Conservation (phyloP, 2,329 filamentous ascomycete genomes). For the Metarhizium robertsii region DNA sequence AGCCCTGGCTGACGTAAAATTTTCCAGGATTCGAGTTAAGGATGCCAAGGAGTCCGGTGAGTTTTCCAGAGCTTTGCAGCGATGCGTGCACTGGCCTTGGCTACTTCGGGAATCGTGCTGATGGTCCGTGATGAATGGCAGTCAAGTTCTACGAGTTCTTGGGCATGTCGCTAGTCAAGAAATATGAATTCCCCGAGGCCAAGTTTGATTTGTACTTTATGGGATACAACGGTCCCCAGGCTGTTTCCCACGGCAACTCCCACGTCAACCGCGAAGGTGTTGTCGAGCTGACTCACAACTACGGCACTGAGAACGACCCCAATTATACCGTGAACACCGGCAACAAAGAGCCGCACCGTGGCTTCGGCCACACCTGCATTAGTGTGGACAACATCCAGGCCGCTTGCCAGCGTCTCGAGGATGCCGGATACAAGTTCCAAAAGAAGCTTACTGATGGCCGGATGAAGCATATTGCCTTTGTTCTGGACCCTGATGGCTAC, state of each 20-base stretch:
- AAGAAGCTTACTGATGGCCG: constrained; percentile 86
- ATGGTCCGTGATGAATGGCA: constrained; percentile 15
- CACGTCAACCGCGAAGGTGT: constrained; percentile 78
- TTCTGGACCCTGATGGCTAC: constrained; percentile 77
- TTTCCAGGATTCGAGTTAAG: constrained; percentile 76
- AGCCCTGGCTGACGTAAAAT: constrained; percentile 7
- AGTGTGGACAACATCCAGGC: constrained; percentile 77
- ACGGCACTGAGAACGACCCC: constrained; percentile 81
- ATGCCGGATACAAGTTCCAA: constrained; percentile 87
- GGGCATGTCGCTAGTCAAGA: constrained; percentile 75
- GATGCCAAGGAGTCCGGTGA: constrained; percentile 73
- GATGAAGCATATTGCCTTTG: constrained; percentile 86
- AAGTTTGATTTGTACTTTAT: constrained; percentile 97
- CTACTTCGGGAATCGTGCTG: neutral
- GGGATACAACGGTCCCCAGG: constrained; percentile 70
- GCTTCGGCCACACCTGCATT: constrained; percentile 82
- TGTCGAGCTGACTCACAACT: constrained; percentile 75
- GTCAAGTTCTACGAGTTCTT: constrained; percentile 93
- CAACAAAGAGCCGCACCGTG: constrained; percentile 78
- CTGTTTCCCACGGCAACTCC: constrained; percentile 63
- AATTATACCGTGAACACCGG: constrained; percentile 77
- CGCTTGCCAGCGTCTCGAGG: constrained; percentile 80
- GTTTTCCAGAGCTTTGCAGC: constrained; percentile 9
- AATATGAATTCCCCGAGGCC: constrained; percentile 71
- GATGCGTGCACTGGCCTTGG: neutral